These are phyloP conservation scores for Alternaria triticimaculans DNA, from an alignment of 2,329 filamentous ascomycete species.

Conservation along the genomic window DNA sequence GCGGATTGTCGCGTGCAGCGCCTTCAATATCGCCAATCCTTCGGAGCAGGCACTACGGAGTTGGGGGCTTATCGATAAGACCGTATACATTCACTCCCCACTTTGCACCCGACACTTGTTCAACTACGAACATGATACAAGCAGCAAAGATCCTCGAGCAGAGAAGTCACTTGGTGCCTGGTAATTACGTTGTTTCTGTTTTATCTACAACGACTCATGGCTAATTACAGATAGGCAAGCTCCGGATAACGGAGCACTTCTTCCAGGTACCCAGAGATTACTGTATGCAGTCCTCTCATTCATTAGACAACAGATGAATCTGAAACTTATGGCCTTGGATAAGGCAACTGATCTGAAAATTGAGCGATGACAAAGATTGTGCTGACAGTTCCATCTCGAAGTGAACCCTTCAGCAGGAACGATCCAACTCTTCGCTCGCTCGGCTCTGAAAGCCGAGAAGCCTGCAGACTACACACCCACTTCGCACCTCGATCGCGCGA, in stretches of 20 bases:
- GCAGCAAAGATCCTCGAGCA: slow-evolving; percentile 57
- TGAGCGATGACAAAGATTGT: not conserved
- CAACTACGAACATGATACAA: slow-evolving; percentile 43
- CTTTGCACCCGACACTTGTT: slow-evolving; percentile 1
- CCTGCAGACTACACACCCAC: slow-evolving; percentile 58
- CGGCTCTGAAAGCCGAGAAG: slow-evolving; percentile 70
- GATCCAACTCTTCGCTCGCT: slow-evolving; percentile 79
- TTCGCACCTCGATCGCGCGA: slow-evolving; percentile 59
- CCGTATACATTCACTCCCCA: slow-evolving; percentile 17
- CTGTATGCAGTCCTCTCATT: slow-evolving; percentile 24
- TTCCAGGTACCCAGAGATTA: slow-evolving; percentile 89
- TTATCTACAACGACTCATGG: not conserved
- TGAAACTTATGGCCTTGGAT: not conserved
- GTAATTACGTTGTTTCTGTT: slow-evolving; percentile 28
- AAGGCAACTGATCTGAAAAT: not conserved
- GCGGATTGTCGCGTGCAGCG: not conserved
- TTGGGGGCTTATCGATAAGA: slow-evolving; percentile 29
- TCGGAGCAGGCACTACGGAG: slow-evolving; percentile 25
- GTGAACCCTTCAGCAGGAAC: slow-evolving; percentile 63
- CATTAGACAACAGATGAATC: not conserved
- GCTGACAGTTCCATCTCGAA: not conserved
- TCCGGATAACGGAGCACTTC: slow-evolving; percentile 80
- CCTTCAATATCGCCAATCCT: slow-evolving; percentile 1
- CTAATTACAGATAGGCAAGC: slow-evolving; percentile 63
- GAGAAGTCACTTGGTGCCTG: slow-evolving; percentile 53